Conservation (phyloP, 257 asterid genomes). For the Penstemon eatonii region DNA sequence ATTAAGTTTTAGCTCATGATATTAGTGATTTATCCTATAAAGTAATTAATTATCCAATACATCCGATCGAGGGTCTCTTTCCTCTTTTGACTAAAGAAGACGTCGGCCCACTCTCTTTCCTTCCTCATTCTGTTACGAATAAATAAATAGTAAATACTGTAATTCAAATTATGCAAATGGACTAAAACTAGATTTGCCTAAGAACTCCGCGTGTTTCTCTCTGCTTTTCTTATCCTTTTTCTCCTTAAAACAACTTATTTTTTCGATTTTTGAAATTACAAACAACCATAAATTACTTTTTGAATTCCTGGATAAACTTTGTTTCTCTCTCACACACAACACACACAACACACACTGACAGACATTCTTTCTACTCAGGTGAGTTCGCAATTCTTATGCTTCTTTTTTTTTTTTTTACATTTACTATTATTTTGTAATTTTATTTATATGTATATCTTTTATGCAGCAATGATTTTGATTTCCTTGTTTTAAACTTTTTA, state of each 20-base stretch:
- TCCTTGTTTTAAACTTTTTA: background rate
- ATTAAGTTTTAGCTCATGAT: no score
- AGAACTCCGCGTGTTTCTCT: slow-evolving; percentile 25
- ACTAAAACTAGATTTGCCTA: slow-evolving; percentile 16
- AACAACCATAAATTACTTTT: background rate
- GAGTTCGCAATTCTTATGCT: background rate
- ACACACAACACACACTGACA: slow-evolving; percentile 24
- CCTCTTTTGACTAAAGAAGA: slow-evolving; percentile 8
- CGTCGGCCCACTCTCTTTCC: background rate
- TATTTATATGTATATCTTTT: background rate
- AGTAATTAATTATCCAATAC: background rate
- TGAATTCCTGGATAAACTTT: slow-evolving; percentile 5
- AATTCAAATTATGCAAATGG: background rate
- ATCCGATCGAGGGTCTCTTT: slow-evolving; percentile 12
- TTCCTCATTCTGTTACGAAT: background rate
- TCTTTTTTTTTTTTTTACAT: background rate
- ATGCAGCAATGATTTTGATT: background rate
- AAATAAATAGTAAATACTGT: no score
- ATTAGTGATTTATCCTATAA: no score
- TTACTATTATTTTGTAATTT: background rate
- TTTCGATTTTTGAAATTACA: background rate
- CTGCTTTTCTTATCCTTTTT: slow-evolving; percentile 18
- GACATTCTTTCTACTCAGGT: slow-evolving; percentile 18
- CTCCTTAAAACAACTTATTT: background rate
- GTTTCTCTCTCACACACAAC: slow-evolving; percentile 17